Base-by-base conservation (phyloP, 352 stramenopile species). In the Globisporangium nunn region DNA sequence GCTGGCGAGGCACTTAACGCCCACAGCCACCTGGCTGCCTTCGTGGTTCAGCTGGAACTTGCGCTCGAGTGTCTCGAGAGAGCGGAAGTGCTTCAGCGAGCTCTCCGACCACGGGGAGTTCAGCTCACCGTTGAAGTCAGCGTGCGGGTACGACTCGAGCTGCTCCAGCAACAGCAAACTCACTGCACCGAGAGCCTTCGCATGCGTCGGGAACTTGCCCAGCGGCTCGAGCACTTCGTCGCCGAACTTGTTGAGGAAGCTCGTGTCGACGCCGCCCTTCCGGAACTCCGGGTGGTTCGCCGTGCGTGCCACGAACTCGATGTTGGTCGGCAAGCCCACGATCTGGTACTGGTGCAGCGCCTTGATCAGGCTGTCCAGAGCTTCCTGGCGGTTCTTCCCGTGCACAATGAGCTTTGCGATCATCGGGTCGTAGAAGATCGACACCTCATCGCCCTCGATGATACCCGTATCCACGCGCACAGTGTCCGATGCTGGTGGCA, bases 401-500 rank as follows among this genome's bases (percentile, higher is more conserved):
- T 98, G 87, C 5, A 92, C 89, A 56, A 98, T 94, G 29, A 98
- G 72, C 81, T 98, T 97, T 52, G 87, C 81, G 52, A 98, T 96
- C 88, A 98, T 97, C 14, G 91, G 88, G 52, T 98, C 91, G 68
- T 98, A 98, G 59, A 95, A 95, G 58, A 97, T 95, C 10, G 84
- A 95, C 7, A 98, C 83, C 49, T 93, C 77, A 61, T 96, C 87
- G 31, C 91, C 88, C 70, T 96, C 70, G 45, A 84, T 66, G 49
- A 97, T 86, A 15, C 91, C 88, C 14, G 90, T 96, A 62, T 97
- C 91, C 35, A 97, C 87, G 18, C 91, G 86, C 31, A 96, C 83
- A 31, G 72, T 68, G 57, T 91, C 74, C 23, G 71, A 85, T 47
- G 70, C 60, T 15, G 52, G 55, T n/a, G 89, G 91, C 50, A 93